Evolutionary conservation across 2,329 filamentous ascomycete genomes (phyloP).

Genomic region (Epichloe gansuensis): DNA sequence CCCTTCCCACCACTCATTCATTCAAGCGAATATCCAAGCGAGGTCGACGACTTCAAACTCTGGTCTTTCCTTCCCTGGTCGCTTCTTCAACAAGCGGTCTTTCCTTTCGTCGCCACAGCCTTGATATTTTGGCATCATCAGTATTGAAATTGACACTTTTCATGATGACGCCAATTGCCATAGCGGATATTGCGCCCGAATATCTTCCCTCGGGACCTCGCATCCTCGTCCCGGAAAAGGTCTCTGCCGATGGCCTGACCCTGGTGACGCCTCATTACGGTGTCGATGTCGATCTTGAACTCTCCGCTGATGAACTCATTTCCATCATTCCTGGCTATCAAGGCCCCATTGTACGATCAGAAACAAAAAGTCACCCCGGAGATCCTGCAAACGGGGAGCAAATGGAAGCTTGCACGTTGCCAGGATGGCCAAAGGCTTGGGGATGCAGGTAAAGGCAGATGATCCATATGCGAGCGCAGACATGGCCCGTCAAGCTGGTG

Average conservation of each 20-base stretch:
- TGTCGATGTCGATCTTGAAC: constrained; percentile 52
- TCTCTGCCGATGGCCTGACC: constrained; percentile 65
- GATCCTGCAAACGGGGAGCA: constrained; percentile 51
- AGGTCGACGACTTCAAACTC: too few species aligned
- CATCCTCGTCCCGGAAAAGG: constrained; percentile 66
- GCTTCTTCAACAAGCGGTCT: neutral
- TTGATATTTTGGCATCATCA: neutral
- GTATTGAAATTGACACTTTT: neutral
- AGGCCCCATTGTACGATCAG: constrained; percentile 66
- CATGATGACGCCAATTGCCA: constrained; percentile 17
- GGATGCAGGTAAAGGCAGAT: constrained; percentile 62
- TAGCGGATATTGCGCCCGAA: neutral
- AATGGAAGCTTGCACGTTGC: constrained; percentile 67
- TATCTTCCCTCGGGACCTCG: constrained; percentile 18
- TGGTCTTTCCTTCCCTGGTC: neutral
- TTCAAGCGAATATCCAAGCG: neutral
- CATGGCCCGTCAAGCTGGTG: constrained; percentile 55
- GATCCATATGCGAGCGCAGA: constrained; percentile 67
- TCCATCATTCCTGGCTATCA: constrained; percentile 59
- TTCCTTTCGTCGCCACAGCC: neutral
- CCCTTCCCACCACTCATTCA: neutral
- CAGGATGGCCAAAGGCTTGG: constrained; percentile 62
- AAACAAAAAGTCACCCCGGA: constrained; percentile 68
- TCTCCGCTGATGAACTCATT: constrained; percentile 50
- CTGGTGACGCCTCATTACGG: constrained; percentile 54